phyloP scores from a whole-genome alignment of 2,329 filamentous ascomycete species.

The Phyllosticta citriasiana region DNA sequence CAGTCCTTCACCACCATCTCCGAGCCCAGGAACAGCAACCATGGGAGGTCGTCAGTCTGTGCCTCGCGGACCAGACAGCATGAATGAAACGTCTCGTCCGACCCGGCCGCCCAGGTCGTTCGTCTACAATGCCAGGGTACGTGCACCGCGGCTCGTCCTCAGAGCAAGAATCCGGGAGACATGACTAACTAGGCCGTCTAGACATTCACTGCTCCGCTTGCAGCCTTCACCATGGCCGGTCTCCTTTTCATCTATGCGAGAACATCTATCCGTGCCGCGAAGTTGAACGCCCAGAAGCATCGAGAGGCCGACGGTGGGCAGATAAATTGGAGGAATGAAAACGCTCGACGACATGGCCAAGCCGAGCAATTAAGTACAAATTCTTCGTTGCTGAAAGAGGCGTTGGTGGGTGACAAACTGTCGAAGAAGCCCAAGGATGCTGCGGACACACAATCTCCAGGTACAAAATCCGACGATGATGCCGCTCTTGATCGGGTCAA shows the following conservation, averaged over 20 bases:
- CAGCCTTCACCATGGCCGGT: slow-evolving; percentile 52
- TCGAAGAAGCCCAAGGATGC: neutral
- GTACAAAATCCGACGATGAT: neutral
- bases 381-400: slow-evolving; percentile 3
- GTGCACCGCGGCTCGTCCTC: neutral
- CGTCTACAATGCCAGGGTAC: slow-evolving; percentile 8
- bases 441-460: neutral
- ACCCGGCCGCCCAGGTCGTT: slow-evolving; percentile 5
- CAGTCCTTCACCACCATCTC: neutral
- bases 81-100: slow-evolving; percentile 28
- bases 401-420: slow-evolving; percentile 3
- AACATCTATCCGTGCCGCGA: slow-evolving; percentile 56
- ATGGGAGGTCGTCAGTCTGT: slow-evolving; percentile 40
- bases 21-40: neutral
- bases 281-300: slow-evolving; percentile 52
- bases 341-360: slow-evolving; percentile 40
- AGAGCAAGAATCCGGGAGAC: neutral
- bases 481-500: slow-evolving; percentile 1
- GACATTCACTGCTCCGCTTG: slow-evolving; percentile 50
- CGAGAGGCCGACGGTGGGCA: slow-evolving; percentile 48
- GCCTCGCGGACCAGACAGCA: slow-evolving; percentile 33
- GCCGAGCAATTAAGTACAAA: slow-evolving; percentile 3
- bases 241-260: slow-evolving; percentile 53
- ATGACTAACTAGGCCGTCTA: slow-evolving; percentile 15
- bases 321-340: slow-evolving; percentile 46